Evolutionary conservation across 177 flowering plant species (phyloP).

Genomic region (Telopea speciosissima): DNA sequence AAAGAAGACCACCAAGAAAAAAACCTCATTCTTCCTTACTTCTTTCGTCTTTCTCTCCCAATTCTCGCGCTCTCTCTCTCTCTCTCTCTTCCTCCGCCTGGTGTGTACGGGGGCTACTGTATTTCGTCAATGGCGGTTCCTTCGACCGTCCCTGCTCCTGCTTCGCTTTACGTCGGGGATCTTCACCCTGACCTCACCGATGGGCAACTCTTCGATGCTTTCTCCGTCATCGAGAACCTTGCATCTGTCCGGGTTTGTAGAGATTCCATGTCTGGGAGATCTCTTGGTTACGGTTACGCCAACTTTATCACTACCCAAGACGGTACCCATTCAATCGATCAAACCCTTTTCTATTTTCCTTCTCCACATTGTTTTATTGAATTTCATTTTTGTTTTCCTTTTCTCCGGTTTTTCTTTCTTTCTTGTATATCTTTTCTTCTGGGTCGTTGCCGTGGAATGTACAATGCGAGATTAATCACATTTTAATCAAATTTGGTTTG

Average conservation of each 20-base stretch:
- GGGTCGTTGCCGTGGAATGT: neutral
- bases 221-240: slow-evolving; percentile 12
- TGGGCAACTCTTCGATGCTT: slow-evolving; percentile 15
- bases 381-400: neutral
- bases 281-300: slow-evolving; percentile 34
- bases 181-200: slow-evolving; percentile 22
- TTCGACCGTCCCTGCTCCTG: slow-evolving; percentile 13
- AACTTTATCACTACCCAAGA: slow-evolving; percentile 23
- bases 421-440: neutral
- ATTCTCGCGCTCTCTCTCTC: neutral
- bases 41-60: neutral
- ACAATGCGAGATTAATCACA: neutral
- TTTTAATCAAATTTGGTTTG: neutral
- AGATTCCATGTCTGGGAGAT: slow-evolving; percentile 21
- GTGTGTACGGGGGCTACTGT: neutral
- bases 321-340: slow-evolving; percentile 12
- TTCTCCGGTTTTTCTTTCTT: neutral
- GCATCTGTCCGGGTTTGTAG: slow-evolving; percentile 30
- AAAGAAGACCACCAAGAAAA: neutral
- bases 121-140: slow-evolving; percentile 19
- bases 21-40: neutral
- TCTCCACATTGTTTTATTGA: neutral
- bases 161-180: slow-evolving; percentile 26
- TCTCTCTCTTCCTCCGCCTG: neutral
- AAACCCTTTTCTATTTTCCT: neutral